phyloP scores from a whole-genome alignment of 1,284 basidiomycete genomes.

The Leccinum insigne region DNA sequence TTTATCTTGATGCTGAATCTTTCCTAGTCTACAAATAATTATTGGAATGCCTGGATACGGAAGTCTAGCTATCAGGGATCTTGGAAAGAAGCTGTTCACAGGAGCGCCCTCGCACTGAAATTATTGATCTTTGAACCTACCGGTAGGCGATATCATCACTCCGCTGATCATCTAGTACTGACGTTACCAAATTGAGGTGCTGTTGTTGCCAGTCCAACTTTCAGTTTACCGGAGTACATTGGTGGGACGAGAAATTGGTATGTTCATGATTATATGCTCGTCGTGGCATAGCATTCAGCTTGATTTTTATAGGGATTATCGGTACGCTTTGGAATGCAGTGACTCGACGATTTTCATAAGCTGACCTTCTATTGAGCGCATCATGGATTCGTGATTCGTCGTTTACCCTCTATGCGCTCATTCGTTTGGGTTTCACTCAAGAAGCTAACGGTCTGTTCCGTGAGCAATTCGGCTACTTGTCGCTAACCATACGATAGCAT shows the following conservation, averaged over 20 bases:
- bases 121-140: conserved; percentile 87
- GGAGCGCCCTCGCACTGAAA: conserved; percentile 85
- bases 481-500: conserved; percentile 49
- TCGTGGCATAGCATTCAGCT: neutral
- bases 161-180: neutral
- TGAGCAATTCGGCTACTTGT: neutral
- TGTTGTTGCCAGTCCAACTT: conserved; percentile 91
- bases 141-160: conserved; percentile 39
- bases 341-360: neutral
- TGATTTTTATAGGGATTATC: conserved; percentile 59
- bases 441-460: conserved; percentile 72
- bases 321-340: conserved; percentile 37
- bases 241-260: conserved; percentile 87
- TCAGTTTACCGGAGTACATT: conserved; percentile 89
- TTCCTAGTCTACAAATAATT: conserved; percentile 69
- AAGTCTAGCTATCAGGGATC: conserved; percentile 83
- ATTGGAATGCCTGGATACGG: conserved; percentile 87
- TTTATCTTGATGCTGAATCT: neutral
- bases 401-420: conserved; percentile 90
- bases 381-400: conserved; percentile 92
- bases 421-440: conserved; percentile 87
- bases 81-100: conserved; percentile 93
- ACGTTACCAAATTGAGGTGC: conserved; percentile 52
- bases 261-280: conserved; percentile 1
- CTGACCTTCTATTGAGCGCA: conserved; percentile 40